A percentile compares a stretch with the other conserved stretches of the same genome.
phyloP scores from a whole-genome alignment of 306 rosid species.

The Lathyrus oleraceus region DNA sequence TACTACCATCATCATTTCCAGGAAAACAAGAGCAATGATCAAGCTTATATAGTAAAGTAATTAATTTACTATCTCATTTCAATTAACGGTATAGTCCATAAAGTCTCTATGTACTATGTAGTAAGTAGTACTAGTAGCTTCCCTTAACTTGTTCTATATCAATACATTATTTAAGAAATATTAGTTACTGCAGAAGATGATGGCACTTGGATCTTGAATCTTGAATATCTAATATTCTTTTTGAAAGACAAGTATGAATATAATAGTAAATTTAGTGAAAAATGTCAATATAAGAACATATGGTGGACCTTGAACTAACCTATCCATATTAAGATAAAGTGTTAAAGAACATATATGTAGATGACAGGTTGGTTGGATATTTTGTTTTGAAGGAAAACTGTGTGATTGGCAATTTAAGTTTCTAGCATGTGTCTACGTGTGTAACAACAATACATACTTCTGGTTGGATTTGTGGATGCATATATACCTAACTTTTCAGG shows the following conservation, averaged over 20 bases:
- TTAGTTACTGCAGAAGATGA: not conserved
- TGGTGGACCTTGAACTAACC: not conserved
- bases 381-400: not conserved
- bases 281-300: not conserved
- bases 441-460: not conserved
- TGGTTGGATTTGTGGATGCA: not conserved
- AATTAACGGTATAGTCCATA: not conserved
- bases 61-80: not conserved
- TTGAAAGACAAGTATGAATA: too few species aligned
- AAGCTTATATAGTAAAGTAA: not conserved
- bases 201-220: slow-evolving; percentile 14
- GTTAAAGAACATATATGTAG: not conserved
- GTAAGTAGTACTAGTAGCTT: slow-evolving; percentile 4
- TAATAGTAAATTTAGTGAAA: not conserved
- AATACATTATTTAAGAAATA: slow-evolving; percentile 28
- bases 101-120: not conserved
- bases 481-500: not conserved
- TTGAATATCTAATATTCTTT: too few species aligned
- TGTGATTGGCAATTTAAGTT: not conserved
- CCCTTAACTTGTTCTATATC: slow-evolving; percentile 10
- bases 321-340: not conserved
- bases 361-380: slow-evolving; percentile 3
- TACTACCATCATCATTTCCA: slow-evolving; percentile 54
- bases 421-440: not conserved
- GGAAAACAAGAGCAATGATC: slow-evolving; percentile 52